A percentile compares a stretch with the other conserved stretches of the same genome.
phyloP scores from a whole-genome alignment of 768 basidiomycete genomes.

The Mrakia blollopis region DNA sequence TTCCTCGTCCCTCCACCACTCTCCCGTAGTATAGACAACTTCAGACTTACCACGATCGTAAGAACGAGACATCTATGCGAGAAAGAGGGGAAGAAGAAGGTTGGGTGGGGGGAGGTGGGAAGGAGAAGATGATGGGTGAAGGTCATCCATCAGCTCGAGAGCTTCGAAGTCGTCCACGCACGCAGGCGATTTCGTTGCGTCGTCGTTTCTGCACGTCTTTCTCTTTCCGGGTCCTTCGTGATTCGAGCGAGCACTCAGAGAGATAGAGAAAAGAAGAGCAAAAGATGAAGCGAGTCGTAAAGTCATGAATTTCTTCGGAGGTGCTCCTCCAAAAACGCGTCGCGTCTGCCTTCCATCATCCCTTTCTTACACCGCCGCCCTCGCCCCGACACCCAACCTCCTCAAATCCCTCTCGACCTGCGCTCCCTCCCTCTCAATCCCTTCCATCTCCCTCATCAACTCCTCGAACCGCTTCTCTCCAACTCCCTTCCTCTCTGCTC shows the following conservation, averaged over 20 bases:
- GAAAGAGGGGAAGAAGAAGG: neutral
- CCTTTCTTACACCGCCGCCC: neutral
- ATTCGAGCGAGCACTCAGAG: no score
- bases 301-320: no score
- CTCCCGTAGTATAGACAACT: neutral
- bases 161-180: neutral
- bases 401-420: neutral
- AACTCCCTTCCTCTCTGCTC: no score
- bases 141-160: neutral
- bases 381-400: neutral
- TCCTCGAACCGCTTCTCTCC: neutral
- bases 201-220: neutral
- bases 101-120: neutral
- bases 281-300: no score
- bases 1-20: neutral
- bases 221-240: neutral
- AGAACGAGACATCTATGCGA: slow-evolving; percentile 58
- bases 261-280: no score
- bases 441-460: neutral
- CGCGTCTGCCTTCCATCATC: neutral
- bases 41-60: slow-evolving; percentile 80
- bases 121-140: neutral
- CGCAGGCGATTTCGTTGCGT: no score
- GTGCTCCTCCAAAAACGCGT: no score
- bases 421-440: neutral